Base-by-base conservation (phyloP, 202 grass and related monocot species). In the Bolboschoenoplectus hybrid region DNA sequence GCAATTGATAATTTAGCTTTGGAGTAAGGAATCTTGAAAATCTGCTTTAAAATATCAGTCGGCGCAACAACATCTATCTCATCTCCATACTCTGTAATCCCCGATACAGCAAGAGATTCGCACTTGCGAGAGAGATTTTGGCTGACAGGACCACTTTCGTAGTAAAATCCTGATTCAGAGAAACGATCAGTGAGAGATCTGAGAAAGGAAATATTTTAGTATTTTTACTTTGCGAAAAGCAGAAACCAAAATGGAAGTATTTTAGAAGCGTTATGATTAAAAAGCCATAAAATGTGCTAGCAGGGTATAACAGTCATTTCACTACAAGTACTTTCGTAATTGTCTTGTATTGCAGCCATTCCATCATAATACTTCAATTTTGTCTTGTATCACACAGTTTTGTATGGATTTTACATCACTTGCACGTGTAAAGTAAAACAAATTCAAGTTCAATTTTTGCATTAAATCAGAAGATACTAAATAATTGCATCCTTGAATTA, bases 61-160 rank as follows among this genome's bases (percentile, higher is more conserved):
- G 96, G 90, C 14, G 96, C 93, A 88, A 98, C 80, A 71, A 98
- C 92, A 88, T 98, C 96, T 89, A 98, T 89, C 89, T 95, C 91
- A 65, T 95, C 91, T 13, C 87, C 88, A 85, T 94, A 96, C 84
- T 98, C 96, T 1, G 96, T 90, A 55, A 98, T 75, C 67, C 93
- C 96, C 63, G 87, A 98, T 83, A 98, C 93, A 50, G 96, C 96
- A 38, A 98, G 81, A 43, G 96, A 89, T 85, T 98, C 96, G 17
- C 96, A 98, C 87, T 98, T 98, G 62, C 88, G 89, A 62, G 92
- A 96, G 82, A 98, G 93, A 88, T 98, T 96, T 89, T 95, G 96
- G 89, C 88, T 98, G 75, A 87, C 51, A 82, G 86, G 82, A 75
- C 74, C 90, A 82, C 82, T 89, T 85, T 92, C 91, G 56, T 85